Percentiles rank a stretch among this genome's conserved stretches.
Conservation (phyloP, 306 rosid species). For the Citrullus colocynthis region DNA sequence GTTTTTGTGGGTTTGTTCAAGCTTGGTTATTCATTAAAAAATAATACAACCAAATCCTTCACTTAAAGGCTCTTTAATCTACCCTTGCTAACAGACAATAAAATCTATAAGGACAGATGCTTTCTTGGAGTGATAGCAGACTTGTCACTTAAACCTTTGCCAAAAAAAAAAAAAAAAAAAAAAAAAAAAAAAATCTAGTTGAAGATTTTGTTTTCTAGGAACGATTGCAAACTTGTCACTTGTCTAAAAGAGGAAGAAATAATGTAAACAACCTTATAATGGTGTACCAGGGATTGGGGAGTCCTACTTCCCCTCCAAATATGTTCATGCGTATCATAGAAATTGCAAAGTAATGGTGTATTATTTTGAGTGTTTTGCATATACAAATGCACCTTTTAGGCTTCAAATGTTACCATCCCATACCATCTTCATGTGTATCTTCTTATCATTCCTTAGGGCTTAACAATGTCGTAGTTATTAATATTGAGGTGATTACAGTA, state of each 20-base stretch:
- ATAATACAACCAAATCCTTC: too few relatives aligned
- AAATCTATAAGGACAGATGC: too few relatives aligned
- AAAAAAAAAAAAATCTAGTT: background rate
- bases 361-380: background rate
- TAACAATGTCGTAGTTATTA: background rate
- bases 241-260: background rate
- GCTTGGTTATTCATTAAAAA: too few relatives aligned
- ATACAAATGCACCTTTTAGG: background rate
- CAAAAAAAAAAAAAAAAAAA: too few relatives aligned
- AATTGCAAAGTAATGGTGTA: background rate
- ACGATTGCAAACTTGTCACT: background rate
- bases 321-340: background rate
- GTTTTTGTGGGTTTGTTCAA: too few relatives aligned
- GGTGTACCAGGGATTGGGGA: background rate
- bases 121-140: too few relatives aligned
- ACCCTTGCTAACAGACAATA: too few relatives aligned
- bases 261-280: background rate
- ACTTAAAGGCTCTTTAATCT: too few relatives aligned
- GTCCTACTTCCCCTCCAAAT: background rate
- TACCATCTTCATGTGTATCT: background rate
- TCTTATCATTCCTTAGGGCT: background rate
- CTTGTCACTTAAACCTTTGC: too few relatives aligned
- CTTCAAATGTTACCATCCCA: background rate
- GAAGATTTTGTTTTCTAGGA: background rate
- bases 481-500: background rate